These are phyloP conservation scores for Collybia nuda DNA, from an alignment of 768 basidiomycete genomes.

Conservation along the genomic window DNA sequence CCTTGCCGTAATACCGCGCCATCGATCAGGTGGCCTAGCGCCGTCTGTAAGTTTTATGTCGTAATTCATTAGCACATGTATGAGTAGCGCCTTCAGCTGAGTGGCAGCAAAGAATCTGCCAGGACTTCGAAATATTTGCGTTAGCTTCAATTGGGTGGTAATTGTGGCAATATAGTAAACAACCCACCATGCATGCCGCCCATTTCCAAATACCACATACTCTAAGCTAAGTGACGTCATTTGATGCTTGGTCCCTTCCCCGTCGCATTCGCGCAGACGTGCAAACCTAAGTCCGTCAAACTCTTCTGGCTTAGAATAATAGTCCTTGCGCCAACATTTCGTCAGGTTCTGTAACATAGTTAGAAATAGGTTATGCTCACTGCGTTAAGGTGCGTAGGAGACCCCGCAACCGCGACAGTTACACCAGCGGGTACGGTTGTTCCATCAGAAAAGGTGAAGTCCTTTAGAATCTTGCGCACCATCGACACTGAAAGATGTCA, in stretches of 20 bases:
- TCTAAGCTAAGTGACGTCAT: not conserved
- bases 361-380: not conserved
- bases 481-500: slow-evolving; percentile 13
- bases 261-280: not conserved
- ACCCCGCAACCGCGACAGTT: slow-evolving; percentile 14
- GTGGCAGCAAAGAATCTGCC: slow-evolving; percentile 20
- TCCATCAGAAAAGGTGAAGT: slow-evolving; percentile 25
- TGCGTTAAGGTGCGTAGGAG: slow-evolving; percentile 12
- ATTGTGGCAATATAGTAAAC: too few species aligned
- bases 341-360: not conserved
- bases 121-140: slow-evolving; percentile 6
- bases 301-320: not conserved
- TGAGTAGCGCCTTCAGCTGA: slow-evolving; percentile 21
- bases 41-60: slow-evolving; percentile 17
- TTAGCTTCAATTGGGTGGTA: too few species aligned
- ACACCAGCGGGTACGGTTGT: slow-evolving; percentile 23
- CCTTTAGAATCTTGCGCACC: slow-evolving; percentile 16
- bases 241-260: not conserved
- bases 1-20: not conserved
- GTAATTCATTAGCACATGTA: slow-evolving; percentile 18
- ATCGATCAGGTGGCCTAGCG: not conserved
- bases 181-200: slow-evolving; percentile 20
- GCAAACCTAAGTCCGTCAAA: not conserved
- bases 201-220: not conserved
- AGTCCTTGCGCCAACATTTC: not conserved